Evolutionary conservation across 2,329 filamentous ascomycete genomes (phyloP), one percentile per base, ranked within the genome.

Genomic region (Fusarium sulawesiense): DNA sequence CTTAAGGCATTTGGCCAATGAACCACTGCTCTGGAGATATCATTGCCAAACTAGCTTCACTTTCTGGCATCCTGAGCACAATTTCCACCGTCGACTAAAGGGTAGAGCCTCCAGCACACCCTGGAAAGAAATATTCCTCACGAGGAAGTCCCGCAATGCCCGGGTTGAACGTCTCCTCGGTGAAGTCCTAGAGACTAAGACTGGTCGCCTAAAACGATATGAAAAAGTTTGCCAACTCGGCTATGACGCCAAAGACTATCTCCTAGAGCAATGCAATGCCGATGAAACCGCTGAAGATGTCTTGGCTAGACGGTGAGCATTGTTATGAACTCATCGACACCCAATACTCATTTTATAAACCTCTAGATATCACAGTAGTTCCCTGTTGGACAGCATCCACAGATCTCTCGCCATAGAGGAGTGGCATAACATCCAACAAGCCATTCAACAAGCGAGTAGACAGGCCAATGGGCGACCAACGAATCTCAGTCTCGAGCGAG

Each of bases 211-310:
- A 60, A 84, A 86, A 58, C 90, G 90, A 74, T 90, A 93, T 67
- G 88, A 92, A 73, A 81, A 86, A 53, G 92, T 98, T 66, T 89
- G 92, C 56, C 82, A 84, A 29, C 85, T 90, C 74, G 94, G 94
- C 1, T 95, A 94, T 75, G 94, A 98, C 82, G 92, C 91, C 47
- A 98, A 98, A 78, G 94, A 98, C 78, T 90, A 90, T 57, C 85
- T 98, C 50, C 75, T 94, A 64, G 83, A 86, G 58, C 90, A 97
- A 76, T 88, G 86, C 64, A 83, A 83, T 13, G 84, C 86, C 34
- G 82, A 85, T 18, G 86, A 91, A 14, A 84, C 87, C 42, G 84
- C 82, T 7, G 87, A 92, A 16, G 93, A 98, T 81, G 88, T 92
- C 56, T 81, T 99, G 74, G 92, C 95, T 16, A 87, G 93, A 78